Base-by-base conservation (phyloP, 306 rosid genomes). In the Ormosia emarginata region DNA sequence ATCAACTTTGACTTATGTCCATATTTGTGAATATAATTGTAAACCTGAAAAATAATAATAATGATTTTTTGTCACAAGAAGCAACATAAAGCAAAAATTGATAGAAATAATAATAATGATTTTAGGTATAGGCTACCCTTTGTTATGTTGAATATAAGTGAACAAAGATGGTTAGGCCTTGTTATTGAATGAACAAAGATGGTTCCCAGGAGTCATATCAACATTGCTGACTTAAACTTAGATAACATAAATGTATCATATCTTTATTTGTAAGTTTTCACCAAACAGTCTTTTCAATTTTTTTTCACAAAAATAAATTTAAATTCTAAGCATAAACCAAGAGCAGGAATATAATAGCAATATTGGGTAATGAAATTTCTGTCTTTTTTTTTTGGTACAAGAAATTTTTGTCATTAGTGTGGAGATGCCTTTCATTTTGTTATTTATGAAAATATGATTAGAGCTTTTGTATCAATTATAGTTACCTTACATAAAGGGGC, bases 1-100 rank as follows among this genome's bases (percentile, higher is more conserved):
- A 95, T 95, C 91, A 95, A 80, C 91, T 93, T 95, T 63, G 98
- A 95, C 85, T 86, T 95, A n/a, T n/a, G n/a, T n/a, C n/a, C n/a
- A n/a, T n/a, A n/a, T n/a, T n/a, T n/a, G n/a, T n/a, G n/a, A n/a
- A 33, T 89, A 87, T 93, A 95, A 84, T 90, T 93, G 86, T 95
- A 93, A 56, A 82, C 94, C 98, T 95, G 89, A 74, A 86, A n/a
- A n/a, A 82, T 15, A 57, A 79, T 50, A 57, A 86, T 14, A 67
- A 76, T 7, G 11, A 32, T 46, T 55, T 82, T 52, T n/a, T n/a
- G n/a, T n/a, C n/a, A n/a, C n/a, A n/a, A n/a, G n/a, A n/a, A n/a
- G n/a, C n/a, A n/a, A n/a, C n/a, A n/a, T n/a, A n/a, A n/a, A n/a
- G n/a, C n/a, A n/a, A n/a, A n/a, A n/a, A n/a, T n/a, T n/a, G n/a